Evolutionary conservation across 352 stramenopile species (phyloP), one percentile per base, ranked within the genome.

Genomic region (Phytophthora constricta): DNA sequence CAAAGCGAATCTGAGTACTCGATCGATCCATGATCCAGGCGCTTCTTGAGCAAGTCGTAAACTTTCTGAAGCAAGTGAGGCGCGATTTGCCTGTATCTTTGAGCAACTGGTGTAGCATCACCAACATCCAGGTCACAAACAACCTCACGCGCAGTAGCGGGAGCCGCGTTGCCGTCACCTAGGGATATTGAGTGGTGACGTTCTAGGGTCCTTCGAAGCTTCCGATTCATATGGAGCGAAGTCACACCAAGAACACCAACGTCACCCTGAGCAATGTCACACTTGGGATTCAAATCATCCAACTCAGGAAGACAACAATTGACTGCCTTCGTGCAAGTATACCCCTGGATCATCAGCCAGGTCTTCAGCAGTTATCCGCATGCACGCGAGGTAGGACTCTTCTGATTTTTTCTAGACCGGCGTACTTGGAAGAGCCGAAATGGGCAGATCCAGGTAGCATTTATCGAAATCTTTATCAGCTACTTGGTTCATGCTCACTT

Each of bases 41-140:
- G 16, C 11, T 50, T 42, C 52, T 51, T 59, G 9, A 50, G 23
- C 14, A 59, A 34, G 3, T 59, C 52, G 5, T 59, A 59, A 22
- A 59, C 52, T 4, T 59, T 59, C 1, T 16, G 2, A 1, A 48
- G 16, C 0, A 25, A n/a, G n/a, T n/a, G n/a, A n/a, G n/a, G 34
- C 10, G 0, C 19, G 19, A 26, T 48, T 47, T 20, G 4, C 4
- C 19, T 13, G 3, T 31, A 47, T 3, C 34, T n/a, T 22, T 41
- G 33, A 25, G 51, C 19, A 37, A 58, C 22, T 1, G 51, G 51
- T n/a, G 33, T 47, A 13, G 51, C 33, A 7, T 58, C 20, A 1
- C 51, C 51, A 0, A 58, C 51, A 34, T 58, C 51, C 17, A 58
- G n/a, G 16, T 58, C 51, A 16, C 51, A 58, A 1, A 58, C 51